These are phyloP conservation scores for Uronychia setigera DNA, from an alignment of 73 alveolate genomes.

Conservation along the genomic window DNA sequence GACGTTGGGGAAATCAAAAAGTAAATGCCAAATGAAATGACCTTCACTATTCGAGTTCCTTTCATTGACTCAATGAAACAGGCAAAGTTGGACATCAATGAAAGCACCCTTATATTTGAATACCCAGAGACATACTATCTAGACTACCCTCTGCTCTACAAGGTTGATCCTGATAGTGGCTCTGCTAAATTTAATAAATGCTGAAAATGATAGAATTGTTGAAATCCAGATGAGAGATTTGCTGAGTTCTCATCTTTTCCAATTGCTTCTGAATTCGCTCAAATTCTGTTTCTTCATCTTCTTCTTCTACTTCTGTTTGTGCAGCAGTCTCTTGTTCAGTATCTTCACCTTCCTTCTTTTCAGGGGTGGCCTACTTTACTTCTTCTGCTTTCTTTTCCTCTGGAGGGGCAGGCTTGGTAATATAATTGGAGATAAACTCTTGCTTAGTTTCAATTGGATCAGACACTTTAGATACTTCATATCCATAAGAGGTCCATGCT, in stretches of 20 bases:
- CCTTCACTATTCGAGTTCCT: conserved; percentile 70
- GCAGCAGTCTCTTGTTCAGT: neutral
- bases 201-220: neutral
- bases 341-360: neutral
- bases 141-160: conserved; percentile 87
- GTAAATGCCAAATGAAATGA: conserved; percentile 48
- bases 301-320: neutral
- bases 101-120: conserved; percentile 79
- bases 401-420: neutral
- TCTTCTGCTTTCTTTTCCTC: conserved; percentile 4
- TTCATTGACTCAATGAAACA: conserved; percentile 76
- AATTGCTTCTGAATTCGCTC: neutral
- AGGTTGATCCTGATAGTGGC: conserved; percentile 83
- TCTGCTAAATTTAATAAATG: conserved; percentile 78
- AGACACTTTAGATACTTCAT: neutral
- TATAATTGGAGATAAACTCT: neutral
- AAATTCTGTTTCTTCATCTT: neutral
- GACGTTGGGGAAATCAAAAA: conserved; percentile 21
- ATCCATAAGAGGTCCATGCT: neutral
- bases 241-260: neutral
- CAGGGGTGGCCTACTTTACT: neutral
- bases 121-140: conserved; percentile 88
- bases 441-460: neutral
- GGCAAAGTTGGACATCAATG: conserved; percentile 89
- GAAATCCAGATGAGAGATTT: neutral